Base-by-base conservation (phyloP, 2,329 filamentous ascomycete genomes). In the Pleoardoris graminearum region DNA sequence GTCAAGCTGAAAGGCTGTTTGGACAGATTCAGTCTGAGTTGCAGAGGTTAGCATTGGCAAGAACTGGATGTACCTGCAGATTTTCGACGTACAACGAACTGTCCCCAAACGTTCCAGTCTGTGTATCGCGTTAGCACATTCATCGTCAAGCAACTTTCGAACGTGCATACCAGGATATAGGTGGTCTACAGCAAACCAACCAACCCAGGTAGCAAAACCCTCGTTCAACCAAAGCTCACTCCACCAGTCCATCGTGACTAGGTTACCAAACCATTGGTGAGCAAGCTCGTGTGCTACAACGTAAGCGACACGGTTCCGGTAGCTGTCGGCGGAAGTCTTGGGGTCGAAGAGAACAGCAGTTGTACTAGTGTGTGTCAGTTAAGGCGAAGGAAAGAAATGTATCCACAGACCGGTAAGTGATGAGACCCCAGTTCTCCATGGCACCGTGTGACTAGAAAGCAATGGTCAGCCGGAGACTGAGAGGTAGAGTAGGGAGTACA, bases 351-450 rank as follows among this genome's bases (percentile, higher is more conserved):
- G 82, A 23, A 99, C 88, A 45, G 94, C 92, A 10, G 93, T 97
- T 10, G 93, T 96, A 60, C 75, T 74, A 41, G 7, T 3, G 12
- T 10, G 2, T 19, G 33, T 63, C 23, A 66, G 56, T 17, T 33
- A 10, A n/a, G 11, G 5, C n/a, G n/a, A 2, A n/a, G 8, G 10
- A 3, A 7, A 7, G n/a, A 16, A 23, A n/a, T 33, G n/a, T 16
- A 25, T 27, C 5, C 7, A 36, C 44, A 10, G 17, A 74, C 72
- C 91, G 85, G 77, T 97, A 99, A 27, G 94, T 97, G 53, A 99
- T 91, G 48, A 99, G 81, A 71, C 93, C 93, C 93, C 93, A 97
- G 75, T 97, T 97, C 81, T 97, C 92, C 92, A 97, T 97, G 58
- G 92, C 93, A 61, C 93, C 93, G 53, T 83, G 80, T 66, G 80